Evolutionary conservation across 2,329 filamentous ascomycete species (phyloP), one percentile per base, ranked within the genome.

Genomic region (Penicillium sp.): DNA sequence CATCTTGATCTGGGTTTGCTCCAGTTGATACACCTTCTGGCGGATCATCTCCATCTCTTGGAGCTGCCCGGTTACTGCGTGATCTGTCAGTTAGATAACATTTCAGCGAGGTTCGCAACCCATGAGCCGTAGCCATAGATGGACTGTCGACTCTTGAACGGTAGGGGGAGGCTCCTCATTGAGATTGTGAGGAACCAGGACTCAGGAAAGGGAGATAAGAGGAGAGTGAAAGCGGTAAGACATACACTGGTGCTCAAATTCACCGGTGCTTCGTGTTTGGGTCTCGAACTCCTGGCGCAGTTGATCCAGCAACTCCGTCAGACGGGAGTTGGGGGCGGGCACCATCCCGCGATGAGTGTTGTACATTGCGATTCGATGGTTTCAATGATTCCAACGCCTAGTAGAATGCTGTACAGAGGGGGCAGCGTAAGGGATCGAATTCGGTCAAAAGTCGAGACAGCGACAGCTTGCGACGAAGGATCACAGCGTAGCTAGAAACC

Each of bases 11-110:
- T 97, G 94, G 45, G 87, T 85, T 70, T 95, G 91, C 73, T 99
- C 94, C 72, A 99, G 85, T 64, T 89, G 85, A 68, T 90, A 96
- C 54, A 99, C 90, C 75, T 96, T 96, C 70, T 92, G 88, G 58
- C 92, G 83, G 45, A 99, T 90, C 67, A 96, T 83, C 70, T 96
- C 90, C 82, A 97, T 94, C 76, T 99, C 94, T 67, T 93, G 87
- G 60, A 96, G 87, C 72, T 99, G 94, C 45, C 86, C 84, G 53
- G 89, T 86, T 69, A 97, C 94, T 96, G 72, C 62, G 65, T 51
- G 50, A 54, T 53, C 58, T 61, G 60, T 67, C 62, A 65, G 66
- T 63, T 61, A 63, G 58, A 58, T 47, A 63, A 62, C 51, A 52
- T 45, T 63, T 62, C 54, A 61, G 47, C 53, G 53, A 57, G 52